Percentiles rank a stretch among this genome's conserved stretches.
These are phyloP conservation scores for Adansonia rubrostipa DNA, from an alignment of 441 rosid genomes.

Conservation along the genomic window DNA sequence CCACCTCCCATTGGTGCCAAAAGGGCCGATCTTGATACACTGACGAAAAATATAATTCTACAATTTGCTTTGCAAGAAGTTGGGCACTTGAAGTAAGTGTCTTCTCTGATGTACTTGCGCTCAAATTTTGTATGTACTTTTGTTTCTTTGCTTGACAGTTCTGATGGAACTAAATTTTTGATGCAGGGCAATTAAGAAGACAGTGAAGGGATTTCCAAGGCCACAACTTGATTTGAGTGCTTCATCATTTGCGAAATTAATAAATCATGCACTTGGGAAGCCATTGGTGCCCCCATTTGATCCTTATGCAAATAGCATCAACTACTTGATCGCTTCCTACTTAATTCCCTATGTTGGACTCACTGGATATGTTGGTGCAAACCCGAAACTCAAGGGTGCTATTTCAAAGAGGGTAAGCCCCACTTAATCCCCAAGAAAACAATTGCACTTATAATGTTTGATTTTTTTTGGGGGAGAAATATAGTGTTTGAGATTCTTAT, in stretches of 20 bases:
- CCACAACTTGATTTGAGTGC: constrained; percentile 74
- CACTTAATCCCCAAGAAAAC: not conserved
- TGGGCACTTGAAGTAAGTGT: constrained; percentile 72
- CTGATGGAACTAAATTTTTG: not conserved
- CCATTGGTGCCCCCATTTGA: constrained; percentile 69
- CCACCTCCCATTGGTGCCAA: constrained; percentile 71
- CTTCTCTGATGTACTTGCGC: not conserved
- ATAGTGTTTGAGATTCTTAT: too few relatives aligned
- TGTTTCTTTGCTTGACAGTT: not conserved
- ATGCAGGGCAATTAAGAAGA: constrained; percentile 68
- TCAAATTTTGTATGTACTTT: not conserved
- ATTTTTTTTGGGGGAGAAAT: not conserved
- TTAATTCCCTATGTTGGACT: constrained; percentile 81
- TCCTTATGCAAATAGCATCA: constrained; percentile 61
- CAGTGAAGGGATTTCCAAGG: constrained; percentile 80
- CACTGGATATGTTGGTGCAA: constrained; percentile 87
- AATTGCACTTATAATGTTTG: not conserved
- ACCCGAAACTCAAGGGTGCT: constrained; percentile 52
- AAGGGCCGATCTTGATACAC: constrained; percentile 60
- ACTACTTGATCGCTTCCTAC: constrained; percentile 81
- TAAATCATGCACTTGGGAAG: constrained; percentile 63
- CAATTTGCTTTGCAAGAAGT: constrained; percentile 94
- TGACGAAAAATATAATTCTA: constrained; percentile 60
- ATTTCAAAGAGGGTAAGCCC: constrained; percentile 53
- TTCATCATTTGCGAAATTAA: constrained; percentile 54